Conservation (phyloP, 2,329 filamentous ascomycete species). For the Aspergillus uvarum region DNA sequence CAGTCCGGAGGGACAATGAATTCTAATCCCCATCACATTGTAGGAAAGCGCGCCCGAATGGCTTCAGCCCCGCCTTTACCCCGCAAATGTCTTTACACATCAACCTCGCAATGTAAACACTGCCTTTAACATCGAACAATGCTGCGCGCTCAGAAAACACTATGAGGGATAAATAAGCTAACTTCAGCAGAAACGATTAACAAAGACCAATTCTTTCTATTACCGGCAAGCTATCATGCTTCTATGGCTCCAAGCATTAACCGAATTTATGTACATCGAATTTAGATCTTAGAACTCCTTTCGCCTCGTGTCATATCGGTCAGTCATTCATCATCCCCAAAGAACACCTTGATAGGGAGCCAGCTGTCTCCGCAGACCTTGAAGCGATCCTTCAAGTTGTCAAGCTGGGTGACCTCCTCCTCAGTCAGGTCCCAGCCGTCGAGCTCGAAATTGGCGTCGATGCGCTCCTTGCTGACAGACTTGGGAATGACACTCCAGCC, state of each 20-base stretch:
- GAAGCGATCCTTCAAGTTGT: slow-evolving; percentile 70
- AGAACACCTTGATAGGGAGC: slow-evolving; percentile 75
- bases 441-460: slow-evolving; percentile 73
- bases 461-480: slow-evolving; percentile 70
- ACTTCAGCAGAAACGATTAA: neutral
- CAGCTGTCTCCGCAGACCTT: slow-evolving; percentile 77
- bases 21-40: too few relatives aligned
- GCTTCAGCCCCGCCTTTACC: neutral
- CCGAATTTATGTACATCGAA: slow-evolving; percentile 10
- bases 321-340: slow-evolving; percentile 72
- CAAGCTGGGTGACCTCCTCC: slow-evolving; percentile 70
- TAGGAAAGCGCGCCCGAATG: neutral
- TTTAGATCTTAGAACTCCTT: slow-evolving; percentile 1
- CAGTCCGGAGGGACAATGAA: neutral
- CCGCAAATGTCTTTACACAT: neutral
- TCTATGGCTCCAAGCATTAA: neutral
- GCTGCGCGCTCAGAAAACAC: neutral
- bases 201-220: neutral
- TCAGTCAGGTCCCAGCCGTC: slow-evolving; percentile 71
- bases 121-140: too few relatives aligned
- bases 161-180: neutral
- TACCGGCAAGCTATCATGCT: neutral
- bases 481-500: slow-evolving; percentile 85
- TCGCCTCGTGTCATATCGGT: slow-evolving; percentile 10
- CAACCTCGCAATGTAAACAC: too few relatives aligned